phyloP scores from a whole-genome alignment of 1,284 basidiomycete genomes.

The Thecaphora thlaspeos region DNA sequence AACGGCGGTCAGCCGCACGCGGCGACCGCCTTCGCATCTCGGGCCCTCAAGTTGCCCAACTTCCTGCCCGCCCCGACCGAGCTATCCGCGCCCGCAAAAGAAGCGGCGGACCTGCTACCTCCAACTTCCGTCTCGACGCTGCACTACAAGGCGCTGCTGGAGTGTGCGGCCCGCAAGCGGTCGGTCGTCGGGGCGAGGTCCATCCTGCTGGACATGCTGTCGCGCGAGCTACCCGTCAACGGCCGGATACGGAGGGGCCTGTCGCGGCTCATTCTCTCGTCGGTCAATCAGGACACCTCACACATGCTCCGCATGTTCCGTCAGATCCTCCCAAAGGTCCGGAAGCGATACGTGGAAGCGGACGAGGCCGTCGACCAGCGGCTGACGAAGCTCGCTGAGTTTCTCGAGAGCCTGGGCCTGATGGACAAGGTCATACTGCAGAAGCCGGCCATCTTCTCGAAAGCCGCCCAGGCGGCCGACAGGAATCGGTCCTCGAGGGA shows the following conservation, averaged over 20 bases:
- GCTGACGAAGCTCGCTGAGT: neutral
- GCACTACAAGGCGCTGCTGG: conserved; percentile 26
- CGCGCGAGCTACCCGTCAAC: neutral
- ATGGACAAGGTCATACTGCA: neutral
- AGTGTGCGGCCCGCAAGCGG: conserved; percentile 15
- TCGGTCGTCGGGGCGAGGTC: conserved; percentile 10
- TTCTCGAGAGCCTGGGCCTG: neutral
- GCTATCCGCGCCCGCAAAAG: neutral
- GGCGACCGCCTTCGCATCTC: conserved; percentile 22
- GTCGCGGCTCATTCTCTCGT: neutral
- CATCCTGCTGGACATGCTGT: conserved; percentile 13
- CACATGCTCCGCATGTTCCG: neutral
- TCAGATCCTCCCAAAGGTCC: neutral
- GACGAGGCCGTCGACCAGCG: neutral
- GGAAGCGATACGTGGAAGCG: neutral
- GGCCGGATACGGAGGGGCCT: neutral
- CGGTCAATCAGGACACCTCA: neutral
- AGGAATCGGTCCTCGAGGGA: neutral
- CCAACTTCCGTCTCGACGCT: conserved; percentile 4
- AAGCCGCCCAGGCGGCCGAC: neutral
- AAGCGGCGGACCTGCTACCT: conserved; percentile 1
- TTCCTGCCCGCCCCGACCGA: conserved; percentile 7
- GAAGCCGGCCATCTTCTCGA: neutral
- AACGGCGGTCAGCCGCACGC: conserved; percentile 9
- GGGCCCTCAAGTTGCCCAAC: conserved; percentile 13